phyloP scores from a whole-genome alignment of 805 yeast species.

The Yarrowia porcina region DNA sequence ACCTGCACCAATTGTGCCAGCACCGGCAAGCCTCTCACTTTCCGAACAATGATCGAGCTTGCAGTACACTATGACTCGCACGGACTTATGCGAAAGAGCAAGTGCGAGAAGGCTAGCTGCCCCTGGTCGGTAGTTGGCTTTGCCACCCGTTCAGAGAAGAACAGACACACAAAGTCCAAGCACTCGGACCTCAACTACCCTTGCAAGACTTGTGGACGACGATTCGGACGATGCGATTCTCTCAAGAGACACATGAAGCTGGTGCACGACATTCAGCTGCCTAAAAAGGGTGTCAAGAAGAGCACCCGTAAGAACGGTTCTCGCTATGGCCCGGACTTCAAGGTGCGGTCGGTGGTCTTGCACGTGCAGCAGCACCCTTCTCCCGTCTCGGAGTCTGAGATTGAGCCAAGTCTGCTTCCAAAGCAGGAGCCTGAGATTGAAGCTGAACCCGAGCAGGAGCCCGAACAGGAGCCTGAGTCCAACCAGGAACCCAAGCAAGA shows the following conservation, averaged over 20 bases:
- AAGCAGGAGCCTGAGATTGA: too few relatives aligned
- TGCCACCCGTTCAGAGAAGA: background rate
- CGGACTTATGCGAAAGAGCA: slow-evolving; percentile 6
- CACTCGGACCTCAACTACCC: background rate
- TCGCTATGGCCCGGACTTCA: too few relatives aligned
- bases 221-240: slow-evolving; percentile 1
- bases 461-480: too few relatives aligned
- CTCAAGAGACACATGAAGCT: slow-evolving; percentile 4
- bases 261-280: background rate
- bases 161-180: slow-evolving; percentile 2
- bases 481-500: too few relatives aligned
- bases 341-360: too few relatives aligned
- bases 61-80: slow-evolving; percentile 11
- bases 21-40: background rate
- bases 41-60: slow-evolving; percentile 1
- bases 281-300: background rate
- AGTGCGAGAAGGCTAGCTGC: background rate
- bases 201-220: background rate
- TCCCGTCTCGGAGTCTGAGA: background rate
- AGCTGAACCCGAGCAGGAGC: too few relatives aligned
- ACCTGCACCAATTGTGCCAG: slow-evolving; percentile 3
- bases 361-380: background rate
- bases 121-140: slow-evolving; percentile 14
- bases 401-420: too few relatives aligned
- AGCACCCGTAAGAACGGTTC: background rate